phyloP scores from a whole-genome alignment of 2,329 filamentous ascomycete species.

The Tolypocladium paradoxum region DNA sequence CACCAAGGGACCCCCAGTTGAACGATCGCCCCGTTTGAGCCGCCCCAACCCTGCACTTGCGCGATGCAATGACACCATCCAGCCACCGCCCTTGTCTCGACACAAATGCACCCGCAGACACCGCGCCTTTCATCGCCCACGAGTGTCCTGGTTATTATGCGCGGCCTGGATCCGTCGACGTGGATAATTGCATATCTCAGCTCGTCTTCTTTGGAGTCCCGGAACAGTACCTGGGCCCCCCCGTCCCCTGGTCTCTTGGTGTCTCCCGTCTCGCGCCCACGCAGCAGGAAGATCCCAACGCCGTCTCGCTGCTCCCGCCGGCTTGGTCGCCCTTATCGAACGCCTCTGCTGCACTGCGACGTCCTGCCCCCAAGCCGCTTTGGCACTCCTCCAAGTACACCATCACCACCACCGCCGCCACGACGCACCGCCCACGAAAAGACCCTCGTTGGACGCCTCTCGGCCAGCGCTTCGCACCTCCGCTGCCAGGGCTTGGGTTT shows the following conservation, averaged over 20 bases:
- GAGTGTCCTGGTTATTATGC: neutral
- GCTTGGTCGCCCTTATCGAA: conserved; percentile 7
- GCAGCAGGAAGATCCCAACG: conserved; percentile 9
- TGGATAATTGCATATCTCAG: conserved; percentile 5
- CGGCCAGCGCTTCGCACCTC: neutral
- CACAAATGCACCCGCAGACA: neutral
- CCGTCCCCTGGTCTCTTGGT: conserved; percentile 2
- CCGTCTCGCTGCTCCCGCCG: conserved; percentile 9
- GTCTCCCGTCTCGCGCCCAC: conserved; percentile 3
- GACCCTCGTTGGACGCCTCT: neutral
- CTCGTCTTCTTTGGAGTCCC: neutral
- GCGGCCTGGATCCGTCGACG: neutral
- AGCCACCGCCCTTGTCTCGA: conserved; percentile 5
- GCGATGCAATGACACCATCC: neutral
- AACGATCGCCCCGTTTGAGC: neutral
- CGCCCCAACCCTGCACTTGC: neutral
- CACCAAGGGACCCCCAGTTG: neutral
- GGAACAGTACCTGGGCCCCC: neutral
- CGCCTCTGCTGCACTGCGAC: conserved; percentile 10
- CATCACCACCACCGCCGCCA: neutral
- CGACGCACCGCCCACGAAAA: neutral
- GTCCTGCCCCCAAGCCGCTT: conserved; percentile 1
- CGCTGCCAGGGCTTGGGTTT: conserved; percentile 1
- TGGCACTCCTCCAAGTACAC: neutral
- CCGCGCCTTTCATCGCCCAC: neutral